Base-by-base conservation (phyloP, 352 stramenopile species). In the Globisporangium radiosum region DNA sequence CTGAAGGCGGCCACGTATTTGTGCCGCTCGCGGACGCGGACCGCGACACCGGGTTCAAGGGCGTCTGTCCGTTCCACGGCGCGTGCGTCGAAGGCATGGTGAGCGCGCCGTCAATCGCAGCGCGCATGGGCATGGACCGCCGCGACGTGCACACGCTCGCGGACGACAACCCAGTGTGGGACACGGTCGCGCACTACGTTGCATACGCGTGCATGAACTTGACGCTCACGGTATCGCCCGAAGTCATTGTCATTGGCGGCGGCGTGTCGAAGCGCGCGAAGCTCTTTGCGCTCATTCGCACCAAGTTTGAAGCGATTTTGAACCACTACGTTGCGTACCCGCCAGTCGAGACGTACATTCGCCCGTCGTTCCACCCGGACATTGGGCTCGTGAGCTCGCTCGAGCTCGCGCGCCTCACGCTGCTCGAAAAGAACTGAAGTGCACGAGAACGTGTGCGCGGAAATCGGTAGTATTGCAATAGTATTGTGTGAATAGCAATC, bases 161-260 rank as follows among this genome's bases (percentile, higher is more conserved):
- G 15, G 92, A 99, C 73, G 76, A 95, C 53, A 67, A 96, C 71
- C 70, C 73, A 2, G 72, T 98, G 39, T 99, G 95, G 95, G 81
- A 95, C 64, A 94, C 94, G 56, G 86, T 96, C 25, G 93, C 95
- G 4, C 97, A 98, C 76, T 96, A 98, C 66, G 75, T 99, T 62
- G 95, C 90, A 47, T 94, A 97, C 71, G 70, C 98, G 17, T 98
- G 95, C 73, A 84, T 89, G 14, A 98, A 96, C 60, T 70, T 99
- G 38, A 87, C 97, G 33, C 86, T 99, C 55, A 81, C 92, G 7
- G 88, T 87, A 48, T 98, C 91, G 14, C 86, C 95, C 8, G 79
- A 99, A 65, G 87, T 92, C 47, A 99, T 99, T 67, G 92, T 98
- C 7, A 88, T 99, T 49, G 93, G 92, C 56, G 96, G 95, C 54